Percentiles rank a stretch among this genome's conserved stretches.
Evolutionary conservation across 306 rosid species (phyloP).

Genomic region (Lathyrus oleraceus): DNA sequence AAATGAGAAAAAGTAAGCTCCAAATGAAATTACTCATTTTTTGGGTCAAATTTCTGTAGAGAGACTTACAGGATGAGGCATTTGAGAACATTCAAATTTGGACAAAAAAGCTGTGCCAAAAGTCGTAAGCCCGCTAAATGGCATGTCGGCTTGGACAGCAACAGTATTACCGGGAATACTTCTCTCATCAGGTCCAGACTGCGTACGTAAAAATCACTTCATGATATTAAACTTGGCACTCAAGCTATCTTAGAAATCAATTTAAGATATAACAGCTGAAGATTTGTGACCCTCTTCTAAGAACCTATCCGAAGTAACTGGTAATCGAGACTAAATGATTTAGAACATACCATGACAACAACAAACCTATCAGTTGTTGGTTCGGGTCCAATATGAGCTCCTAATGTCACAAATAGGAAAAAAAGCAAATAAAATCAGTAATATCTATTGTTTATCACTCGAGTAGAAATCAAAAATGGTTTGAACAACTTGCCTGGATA

Average conservation of each 20-base stretch:
- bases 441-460: background rate
- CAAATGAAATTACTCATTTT: background rate
- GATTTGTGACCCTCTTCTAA: conserved; percentile 17
- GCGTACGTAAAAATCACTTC: conserved; percentile 26
- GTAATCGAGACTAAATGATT: conserved; percentile 13
- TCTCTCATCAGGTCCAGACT: conserved; percentile 97
- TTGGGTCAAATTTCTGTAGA: conserved; percentile 6
- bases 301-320: background rate
- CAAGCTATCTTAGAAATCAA: background rate
- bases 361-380: conserved; percentile 99
- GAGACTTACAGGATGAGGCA: conserved; percentile 87
- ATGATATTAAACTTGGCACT: background rate
- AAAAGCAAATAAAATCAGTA: conserved; percentile 22
- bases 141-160: conserved; percentile 99
- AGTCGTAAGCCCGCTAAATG: conserved; percentile 78
- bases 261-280: background rate
- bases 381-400: conserved; percentile 99
- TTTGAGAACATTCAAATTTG: conserved; percentile 93
- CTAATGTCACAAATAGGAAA: conserved; percentile 42
- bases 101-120: conserved; percentile 91
- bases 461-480: background rate
- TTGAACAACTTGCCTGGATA: conserved; percentile 76
- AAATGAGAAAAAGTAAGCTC: conserved; percentile 18
- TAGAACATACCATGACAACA: conserved; percentile 81
- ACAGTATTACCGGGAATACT: conserved; percentile 95